A percentile compares a stretch with the other conserved stretches of the same genome.
These are phyloP conservation scores for Russula earlei DNA, from an alignment of 768 basidiomycete species.

Conservation along the genomic window DNA sequence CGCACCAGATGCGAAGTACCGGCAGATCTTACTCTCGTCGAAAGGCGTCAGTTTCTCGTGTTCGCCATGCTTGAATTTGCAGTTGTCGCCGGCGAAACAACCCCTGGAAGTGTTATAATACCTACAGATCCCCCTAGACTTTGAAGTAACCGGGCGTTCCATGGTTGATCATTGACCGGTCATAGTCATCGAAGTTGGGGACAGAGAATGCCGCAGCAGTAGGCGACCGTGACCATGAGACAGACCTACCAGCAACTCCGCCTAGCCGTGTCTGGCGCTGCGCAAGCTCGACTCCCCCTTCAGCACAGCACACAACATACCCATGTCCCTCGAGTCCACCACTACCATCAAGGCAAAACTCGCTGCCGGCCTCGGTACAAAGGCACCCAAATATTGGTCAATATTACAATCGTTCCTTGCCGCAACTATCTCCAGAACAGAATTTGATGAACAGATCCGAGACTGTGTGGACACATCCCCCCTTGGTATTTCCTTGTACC, in stretches of 20 bases:
- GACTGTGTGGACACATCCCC: slow-evolving; percentile 50
- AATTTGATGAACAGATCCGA: slow-evolving; percentile 67
- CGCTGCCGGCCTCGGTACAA: slow-evolving; percentile 47
- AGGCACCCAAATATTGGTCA: slow-evolving; percentile 51
- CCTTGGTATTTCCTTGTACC: slow-evolving; percentile 30
- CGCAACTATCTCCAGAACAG: slow-evolving; percentile 57
- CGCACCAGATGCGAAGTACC: slow-evolving; percentile 52
- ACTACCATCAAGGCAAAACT: slow-evolving; percentile 64
- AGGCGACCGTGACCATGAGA: not conserved
- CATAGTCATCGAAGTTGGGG: slow-evolving; percentile 11
- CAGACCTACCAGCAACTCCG: not conserved
- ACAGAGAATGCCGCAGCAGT: not conserved
- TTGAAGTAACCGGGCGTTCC: slow-evolving; percentile 54
- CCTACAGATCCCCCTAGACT: slow-evolving; percentile 58
- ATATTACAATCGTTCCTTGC: slow-evolving; percentile 58
- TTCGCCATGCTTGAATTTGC: slow-evolving; percentile 70
- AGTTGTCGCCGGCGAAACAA: slow-evolving; percentile 56
- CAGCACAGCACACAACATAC: not conserved
- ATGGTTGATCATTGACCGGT: slow-evolving; percentile 16
- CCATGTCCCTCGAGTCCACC: slow-evolving; percentile 74
- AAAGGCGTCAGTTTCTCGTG: slow-evolving; percentile 49
- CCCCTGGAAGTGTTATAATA: slow-evolving; percentile 58
- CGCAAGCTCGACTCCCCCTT: too few relatives aligned
- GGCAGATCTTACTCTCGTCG: slow-evolving; percentile 64
- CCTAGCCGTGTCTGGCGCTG: slow-evolving; percentile 59